Percentiles rank a stretch among this genome's conserved stretches.
Conservation (phyloP, 1,284 basidiomycete genomes). For the Malassezia pachydermatis region DNA sequence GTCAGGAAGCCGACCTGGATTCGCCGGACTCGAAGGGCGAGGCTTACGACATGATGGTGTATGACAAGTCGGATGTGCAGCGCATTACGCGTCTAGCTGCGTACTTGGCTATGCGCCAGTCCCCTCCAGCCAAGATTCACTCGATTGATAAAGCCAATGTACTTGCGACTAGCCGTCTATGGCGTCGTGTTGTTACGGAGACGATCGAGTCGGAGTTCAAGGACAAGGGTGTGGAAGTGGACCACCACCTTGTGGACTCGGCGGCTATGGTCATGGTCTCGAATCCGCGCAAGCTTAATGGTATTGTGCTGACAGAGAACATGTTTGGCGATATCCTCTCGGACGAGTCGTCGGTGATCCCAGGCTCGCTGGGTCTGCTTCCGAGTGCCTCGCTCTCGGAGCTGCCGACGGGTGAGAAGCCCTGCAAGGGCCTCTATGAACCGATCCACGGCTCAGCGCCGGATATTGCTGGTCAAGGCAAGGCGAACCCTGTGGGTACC, state of each 20-base stretch:
- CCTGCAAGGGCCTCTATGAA: slow-evolving; percentile 77
- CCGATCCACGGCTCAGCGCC: slow-evolving; percentile 70
- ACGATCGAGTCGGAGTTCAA: slow-evolving; percentile 41
- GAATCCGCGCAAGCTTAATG: slow-evolving; percentile 86
- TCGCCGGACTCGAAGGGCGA: slow-evolving; percentile 35
- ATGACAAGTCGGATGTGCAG: slow-evolving; percentile 81
- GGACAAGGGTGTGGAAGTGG: slow-evolving; percentile 32
- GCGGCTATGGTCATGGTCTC: slow-evolving; percentile 92
- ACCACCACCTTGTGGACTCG: slow-evolving; percentile 79
- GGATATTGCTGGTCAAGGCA: slow-evolving; percentile 86
- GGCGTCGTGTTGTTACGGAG: slow-evolving; percentile 59
- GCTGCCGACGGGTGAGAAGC: slow-evolving; percentile 64
- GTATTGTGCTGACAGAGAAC: slow-evolving; percentile 55
- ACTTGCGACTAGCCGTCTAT: slow-evolving; percentile 82
- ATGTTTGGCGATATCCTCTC: slow-evolving; percentile 61
- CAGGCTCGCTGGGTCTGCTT: slow-evolving; percentile 87
- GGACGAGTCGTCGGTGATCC: slow-evolving; percentile 92
- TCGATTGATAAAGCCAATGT: slow-evolving; percentile 99
- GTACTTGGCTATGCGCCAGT: slow-evolving; percentile 68
- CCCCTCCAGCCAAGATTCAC: slow-evolving; percentile 79
- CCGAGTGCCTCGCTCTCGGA: slow-evolving; percentile 91
- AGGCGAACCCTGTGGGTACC: slow-evolving; percentile 93
- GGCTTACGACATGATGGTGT: slow-evolving; percentile 60
- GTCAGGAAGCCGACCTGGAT: slow-evolving; percentile 63
- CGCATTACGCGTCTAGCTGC: slow-evolving; percentile 92